Percentiles rank a stretch among this genome's conserved stretches.
Evolutionary conservation across 2,329 filamentous ascomycete genomes (phyloP).

Genomic region (Stromatinia cepivora): DNA sequence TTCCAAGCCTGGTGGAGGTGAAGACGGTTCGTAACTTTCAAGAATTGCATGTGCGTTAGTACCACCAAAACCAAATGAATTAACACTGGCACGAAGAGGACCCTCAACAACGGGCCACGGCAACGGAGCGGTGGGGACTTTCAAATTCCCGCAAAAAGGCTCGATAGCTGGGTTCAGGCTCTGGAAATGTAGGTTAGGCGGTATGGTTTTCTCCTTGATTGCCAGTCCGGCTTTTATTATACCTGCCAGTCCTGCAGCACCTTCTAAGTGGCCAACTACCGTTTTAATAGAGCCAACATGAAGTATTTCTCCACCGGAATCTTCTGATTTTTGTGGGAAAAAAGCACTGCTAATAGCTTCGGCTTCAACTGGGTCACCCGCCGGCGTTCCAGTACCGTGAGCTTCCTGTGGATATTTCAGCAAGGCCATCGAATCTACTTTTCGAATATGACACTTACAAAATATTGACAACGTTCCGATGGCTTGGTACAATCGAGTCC

Average conservation of each 20-base stretch:
- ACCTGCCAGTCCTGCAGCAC: conserved; percentile 39
- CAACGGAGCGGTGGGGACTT: conserved; percentile 35
- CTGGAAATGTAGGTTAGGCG: conserved; percentile 41
- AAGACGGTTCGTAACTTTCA: conserved; percentile 39
- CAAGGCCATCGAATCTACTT: neutral
- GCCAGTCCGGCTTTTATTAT: conserved; percentile 38
- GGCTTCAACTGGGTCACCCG: conserved; percentile 33
- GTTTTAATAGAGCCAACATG: conserved; percentile 35
- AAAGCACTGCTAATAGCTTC: conserved; percentile 27
- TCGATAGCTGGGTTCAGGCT: conserved; percentile 42
- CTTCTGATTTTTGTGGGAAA: neutral
- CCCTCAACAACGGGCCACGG: conserved; percentile 34
- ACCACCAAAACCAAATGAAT: conserved; percentile 49
- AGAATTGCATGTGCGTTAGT: conserved; percentile 49
- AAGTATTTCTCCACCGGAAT: conserved; percentile 11
- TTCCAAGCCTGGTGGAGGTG: conserved; percentile 31
- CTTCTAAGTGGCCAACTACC: conserved; percentile 38
- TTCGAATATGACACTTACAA: conserved; percentile 24
- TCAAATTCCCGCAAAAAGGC: conserved; percentile 26
- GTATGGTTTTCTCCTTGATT: conserved; percentile 37
- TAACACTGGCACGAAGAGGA: conserved; percentile 31
- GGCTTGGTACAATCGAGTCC: conserved; percentile 42
- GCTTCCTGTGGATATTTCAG: conserved; percentile 13
- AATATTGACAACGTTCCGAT: conserved; percentile 24
- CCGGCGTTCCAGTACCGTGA: conserved; percentile 31